Evolutionary conservation across 106 monocot genomes (phyloP), one percentile per base, ranked within the genome.

Genomic region (Dendrobium nobile): DNA sequence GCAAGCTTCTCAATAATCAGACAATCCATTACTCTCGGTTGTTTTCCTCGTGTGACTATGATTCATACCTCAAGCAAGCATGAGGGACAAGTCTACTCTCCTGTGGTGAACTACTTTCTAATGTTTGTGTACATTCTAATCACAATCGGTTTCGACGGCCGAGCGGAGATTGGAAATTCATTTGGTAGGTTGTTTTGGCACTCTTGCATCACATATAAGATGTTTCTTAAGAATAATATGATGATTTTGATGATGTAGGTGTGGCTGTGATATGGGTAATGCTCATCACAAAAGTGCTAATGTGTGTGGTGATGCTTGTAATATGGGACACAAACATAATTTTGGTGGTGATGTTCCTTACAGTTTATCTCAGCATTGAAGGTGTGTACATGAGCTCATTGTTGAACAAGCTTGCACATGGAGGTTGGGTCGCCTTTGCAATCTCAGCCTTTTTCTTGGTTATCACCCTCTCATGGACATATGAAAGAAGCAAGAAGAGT

Each of bases 181-280:
- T 92, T 47, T 74, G 88, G 88, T 91, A 41, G 82, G 81, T 20
- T 4, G 22, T 68, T 70, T 40, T 37, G 40, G 70, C 28, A 37
- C 33, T 2, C 1, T 31, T 31, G 28, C 68, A 31, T 9, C 31
- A 31, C 37, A 2, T 9, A 10, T 51, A 51, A 51, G 1, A 51
- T 10, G 10, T 51, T 13, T 15, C 51, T 51, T 51, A 51, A 51
- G 13, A 15, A 51, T 15, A 15, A 13, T 13, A 13, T 51, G 51
- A 15, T 31, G 16, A 68, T 10, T 68, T 68, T 68, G 68, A 68
- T 68, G 68, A 31, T 68, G 68, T 77, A 92, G 92, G 92, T 10
- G 87, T 89, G 26, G 92, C 88, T 0, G 92, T 92, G 47, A 86
- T 92, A 82, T 84, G 82, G 75, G 90, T 92, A 54, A 92, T 92